Percentiles rank a stretch among this genome's conserved stretches.
Evolutionary conservation across 176 grass and related monocot genomes (phyloP).

Genomic region (Carex myosuroides): DNA sequence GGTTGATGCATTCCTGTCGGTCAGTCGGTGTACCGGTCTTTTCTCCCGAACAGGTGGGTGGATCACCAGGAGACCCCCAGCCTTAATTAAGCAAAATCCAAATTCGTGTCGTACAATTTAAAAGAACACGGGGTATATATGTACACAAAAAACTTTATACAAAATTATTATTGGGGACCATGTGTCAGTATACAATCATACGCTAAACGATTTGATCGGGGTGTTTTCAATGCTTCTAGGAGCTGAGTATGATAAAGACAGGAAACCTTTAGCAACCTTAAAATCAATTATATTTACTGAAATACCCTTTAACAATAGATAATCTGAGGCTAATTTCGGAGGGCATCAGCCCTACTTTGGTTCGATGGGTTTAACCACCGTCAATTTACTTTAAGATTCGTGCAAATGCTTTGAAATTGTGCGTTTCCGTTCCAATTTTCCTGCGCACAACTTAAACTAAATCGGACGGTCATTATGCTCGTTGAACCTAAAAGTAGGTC

Average conservation of each 20-base stretch:
- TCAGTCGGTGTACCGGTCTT: neutral
- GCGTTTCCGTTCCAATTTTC: too few species aligned
- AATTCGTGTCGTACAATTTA: neutral
- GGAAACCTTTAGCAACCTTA: neutral
- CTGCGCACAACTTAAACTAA: too few species aligned
- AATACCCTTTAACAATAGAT: neutral
- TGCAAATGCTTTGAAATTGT: too few species aligned
- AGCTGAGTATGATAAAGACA: slow-evolving; percentile 10
- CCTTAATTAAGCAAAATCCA: slow-evolving; percentile 17
- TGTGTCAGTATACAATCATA: neutral
- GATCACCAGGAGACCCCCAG: neutral
- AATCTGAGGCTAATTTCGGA: slow-evolving; percentile 1
- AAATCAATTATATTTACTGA: neutral
- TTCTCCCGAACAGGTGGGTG: neutral
- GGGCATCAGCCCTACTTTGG: too few species aligned
- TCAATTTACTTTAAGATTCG: too few species aligned
- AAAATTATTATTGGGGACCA: neutral
- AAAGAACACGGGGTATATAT: neutral
- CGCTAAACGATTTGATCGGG: neutral
- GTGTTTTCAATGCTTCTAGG: neutral
- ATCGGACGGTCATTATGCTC: too few species aligned
- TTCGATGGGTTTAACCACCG: too few species aligned
- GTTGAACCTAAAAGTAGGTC: too few species aligned
- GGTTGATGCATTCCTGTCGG: neutral
- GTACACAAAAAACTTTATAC: neutral